A percentile compares a stretch with the other conserved stretches of the same genome.
Evolutionary conservation across 192 early-diverging fungal genomes (phyloP).

Genomic region (Backusella parvicylindrica): DNA sequence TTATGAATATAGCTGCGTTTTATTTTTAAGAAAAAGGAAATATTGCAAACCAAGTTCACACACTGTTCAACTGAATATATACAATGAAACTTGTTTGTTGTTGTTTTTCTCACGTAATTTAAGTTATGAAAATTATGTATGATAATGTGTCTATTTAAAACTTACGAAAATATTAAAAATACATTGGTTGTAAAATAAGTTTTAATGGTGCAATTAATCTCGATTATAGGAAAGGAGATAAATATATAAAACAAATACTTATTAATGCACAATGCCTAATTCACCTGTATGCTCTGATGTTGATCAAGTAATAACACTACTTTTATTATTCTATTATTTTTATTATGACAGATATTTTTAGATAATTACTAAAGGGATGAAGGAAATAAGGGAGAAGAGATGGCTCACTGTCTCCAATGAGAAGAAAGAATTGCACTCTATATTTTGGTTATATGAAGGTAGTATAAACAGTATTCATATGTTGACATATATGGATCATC

Average conservation of each 20-base stretch:
- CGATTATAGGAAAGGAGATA: background rate
- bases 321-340: background rate
- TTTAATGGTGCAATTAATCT: background rate
- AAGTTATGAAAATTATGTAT: background rate
- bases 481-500: background rate
- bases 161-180: background rate
- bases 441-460: background rate
- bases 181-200: background rate
- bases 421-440: background rate
- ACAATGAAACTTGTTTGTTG: constrained; percentile 2
- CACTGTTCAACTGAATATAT: background rate
- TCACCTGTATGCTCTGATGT: background rate
- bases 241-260: background rate
- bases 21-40: background rate
- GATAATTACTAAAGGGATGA: background rate
- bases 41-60: background rate
- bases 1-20: background rate
- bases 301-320: background rate
- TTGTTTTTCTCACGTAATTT: background rate
- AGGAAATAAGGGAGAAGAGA: background rate
- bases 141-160: constrained; percentile 1
- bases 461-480: background rate
- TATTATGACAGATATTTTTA: background rate
- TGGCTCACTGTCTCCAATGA: background rate
- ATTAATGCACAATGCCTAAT: background rate